phyloP scores from a whole-genome alignment of 1,139 yeast species.

The Scheffersomyces insectosa region DNA sequence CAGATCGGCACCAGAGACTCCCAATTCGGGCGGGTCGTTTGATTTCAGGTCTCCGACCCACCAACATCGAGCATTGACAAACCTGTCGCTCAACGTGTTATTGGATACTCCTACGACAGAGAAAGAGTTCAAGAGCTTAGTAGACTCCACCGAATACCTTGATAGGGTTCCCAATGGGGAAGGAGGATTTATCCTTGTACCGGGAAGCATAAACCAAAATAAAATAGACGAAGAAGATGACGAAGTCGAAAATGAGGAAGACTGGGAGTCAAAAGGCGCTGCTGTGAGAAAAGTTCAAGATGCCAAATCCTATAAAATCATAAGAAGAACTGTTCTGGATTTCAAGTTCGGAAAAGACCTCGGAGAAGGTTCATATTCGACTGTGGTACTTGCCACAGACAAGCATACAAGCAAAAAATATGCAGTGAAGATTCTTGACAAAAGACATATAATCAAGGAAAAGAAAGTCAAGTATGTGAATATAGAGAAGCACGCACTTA shows the following conservation, averaged over 20 bases:
- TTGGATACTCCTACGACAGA: slow-evolving; percentile 31
- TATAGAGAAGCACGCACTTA: slow-evolving; percentile 90
- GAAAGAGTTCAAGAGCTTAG: slow-evolving; percentile 15
- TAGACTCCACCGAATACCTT: slow-evolving; percentile 6
- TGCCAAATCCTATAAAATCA: slow-evolving; percentile 21
- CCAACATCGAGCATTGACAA: slow-evolving; percentile 26
- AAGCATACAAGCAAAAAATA: slow-evolving; percentile 69
- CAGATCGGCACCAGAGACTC: slow-evolving; percentile 9
- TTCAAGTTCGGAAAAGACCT: slow-evolving; percentile 83
- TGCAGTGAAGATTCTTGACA: slow-evolving; percentile 90
- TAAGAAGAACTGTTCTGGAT: slow-evolving; percentile 73
- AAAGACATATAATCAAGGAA: slow-evolving; percentile 91
- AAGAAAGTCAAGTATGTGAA: slow-evolving; percentile 94
- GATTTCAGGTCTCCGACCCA: slow-evolving; percentile 28
- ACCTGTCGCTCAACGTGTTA: slow-evolving; percentile 40
- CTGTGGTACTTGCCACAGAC: slow-evolving; percentile 86
- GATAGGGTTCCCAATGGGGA: background rate
- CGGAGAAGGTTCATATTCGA: slow-evolving; percentile 97
- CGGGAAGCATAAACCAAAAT: slow-evolving; percentile 1
- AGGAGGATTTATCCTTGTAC: slow-evolving; percentile 1
- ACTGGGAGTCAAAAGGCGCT: slow-evolving; percentile 41
- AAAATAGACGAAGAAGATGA: slow-evolving; percentile 12
- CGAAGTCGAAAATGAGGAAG: slow-evolving; percentile 5
- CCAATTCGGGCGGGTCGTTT: slow-evolving; percentile 24
- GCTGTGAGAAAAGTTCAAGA: slow-evolving; percentile 28